These are phyloP conservation scores for Ustulina deusta DNA, from an alignment of 2,329 filamentous ascomycete species.

Conservation along the genomic window DNA sequence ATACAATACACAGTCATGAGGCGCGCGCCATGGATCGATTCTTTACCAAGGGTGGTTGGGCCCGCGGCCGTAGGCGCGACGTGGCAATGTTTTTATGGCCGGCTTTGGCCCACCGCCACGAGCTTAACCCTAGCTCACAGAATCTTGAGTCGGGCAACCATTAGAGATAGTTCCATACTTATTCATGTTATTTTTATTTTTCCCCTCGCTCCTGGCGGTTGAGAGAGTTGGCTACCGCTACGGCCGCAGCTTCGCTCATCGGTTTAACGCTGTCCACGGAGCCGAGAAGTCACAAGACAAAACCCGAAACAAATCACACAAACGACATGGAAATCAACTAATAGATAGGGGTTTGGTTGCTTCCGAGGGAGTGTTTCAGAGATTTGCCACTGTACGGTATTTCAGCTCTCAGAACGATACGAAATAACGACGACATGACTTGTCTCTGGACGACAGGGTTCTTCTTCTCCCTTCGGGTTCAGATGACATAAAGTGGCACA, in stretches of 20 bases:
- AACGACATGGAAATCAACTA: not conserved
- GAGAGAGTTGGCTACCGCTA: slow-evolving; percentile 36
- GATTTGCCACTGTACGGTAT: not conserved
- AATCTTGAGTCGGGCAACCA: slow-evolving; percentile 31
- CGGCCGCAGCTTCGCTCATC: slow-evolving; percentile 32
- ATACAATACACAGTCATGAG: slow-evolving; percentile 43
- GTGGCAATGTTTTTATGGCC: slow-evolving; percentile 51
- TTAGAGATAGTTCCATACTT: slow-evolving; percentile 24
- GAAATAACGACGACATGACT: slow-evolving; percentile 20
- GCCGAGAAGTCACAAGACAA: slow-evolving; percentile 2
- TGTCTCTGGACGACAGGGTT: slow-evolving; percentile 5
- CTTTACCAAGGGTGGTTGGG: slow-evolving; percentile 46
- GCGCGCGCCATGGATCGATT: slow-evolving; percentile 46
- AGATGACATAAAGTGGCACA: slow-evolving; percentile 26
- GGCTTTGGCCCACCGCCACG: slow-evolving; percentile 49
- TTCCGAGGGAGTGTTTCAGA: not conserved
- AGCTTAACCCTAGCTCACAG: slow-evolving; percentile 45
- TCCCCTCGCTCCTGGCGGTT: slow-evolving; percentile 38
- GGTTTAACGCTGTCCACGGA: slow-evolving; percentile 34
- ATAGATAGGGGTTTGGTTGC: not conserved
- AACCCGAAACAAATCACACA: slow-evolving; percentile 7
- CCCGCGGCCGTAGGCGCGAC: slow-evolving; percentile 42
- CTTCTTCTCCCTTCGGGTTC: slow-evolving; percentile 5
- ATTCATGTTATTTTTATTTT: slow-evolving; percentile 23
- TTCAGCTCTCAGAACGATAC: slow-evolving; percentile 3